Evolutionary conservation across 768 basidiomycete genomes (phyloP).

Genomic region (Lactarius psammicola): DNA sequence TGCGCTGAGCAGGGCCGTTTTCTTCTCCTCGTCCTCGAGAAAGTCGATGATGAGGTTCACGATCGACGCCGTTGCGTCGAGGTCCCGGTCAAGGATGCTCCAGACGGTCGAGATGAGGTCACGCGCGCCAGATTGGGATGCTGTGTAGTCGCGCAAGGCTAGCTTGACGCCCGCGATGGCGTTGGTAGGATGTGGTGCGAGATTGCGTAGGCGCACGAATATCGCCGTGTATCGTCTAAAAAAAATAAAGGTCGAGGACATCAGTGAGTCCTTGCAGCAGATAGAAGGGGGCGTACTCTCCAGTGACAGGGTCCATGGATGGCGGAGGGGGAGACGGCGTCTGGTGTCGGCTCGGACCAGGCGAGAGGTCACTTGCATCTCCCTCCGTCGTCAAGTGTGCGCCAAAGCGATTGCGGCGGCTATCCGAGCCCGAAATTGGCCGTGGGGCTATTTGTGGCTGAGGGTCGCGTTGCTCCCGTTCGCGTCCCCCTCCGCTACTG

Average conservation of each 20-base stretch:
- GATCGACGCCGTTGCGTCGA: slow-evolving; percentile 74
- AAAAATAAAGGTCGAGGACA: not conserved
- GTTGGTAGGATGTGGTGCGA: slow-evolving; percentile 56
- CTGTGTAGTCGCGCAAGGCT: slow-evolving; percentile 74
- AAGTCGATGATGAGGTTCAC: slow-evolving; percentile 73
- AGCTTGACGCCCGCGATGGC: slow-evolving; percentile 66
- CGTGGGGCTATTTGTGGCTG: slow-evolving; percentile 29
- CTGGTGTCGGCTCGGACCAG: slow-evolving; percentile 32
- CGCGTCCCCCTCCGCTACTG: slow-evolving; percentile 50
- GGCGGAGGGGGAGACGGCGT: slow-evolving; percentile 38
- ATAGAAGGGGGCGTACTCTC: slow-evolving; percentile 51
- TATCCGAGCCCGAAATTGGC: slow-evolving; percentile 36
- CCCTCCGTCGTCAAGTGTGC: slow-evolving; percentile 50
- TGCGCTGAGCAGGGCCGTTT: slow-evolving; percentile 63
- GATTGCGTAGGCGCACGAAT: slow-evolving; percentile 55
- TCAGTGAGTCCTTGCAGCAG: not conserved
- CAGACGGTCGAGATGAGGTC: slow-evolving; percentile 90
- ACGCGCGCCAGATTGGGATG: slow-evolving; percentile 72
- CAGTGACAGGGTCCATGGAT: slow-evolving; percentile 52
- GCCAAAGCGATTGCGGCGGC: slow-evolving; percentile 64
- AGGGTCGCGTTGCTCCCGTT: slow-evolving; percentile 46
- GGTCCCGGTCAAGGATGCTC: slow-evolving; percentile 63
- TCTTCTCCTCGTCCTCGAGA: slow-evolving; percentile 83
- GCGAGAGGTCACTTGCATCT: slow-evolving; percentile 19
- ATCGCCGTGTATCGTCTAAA: slow-evolving; percentile 66